Percentiles rank a stretch among this genome's conserved stretches.
These are phyloP conservation scores for Fusarium phyllophilum DNA, from an alignment of 2,329 filamentous ascomycete genomes.

Conservation along the genomic window DNA sequence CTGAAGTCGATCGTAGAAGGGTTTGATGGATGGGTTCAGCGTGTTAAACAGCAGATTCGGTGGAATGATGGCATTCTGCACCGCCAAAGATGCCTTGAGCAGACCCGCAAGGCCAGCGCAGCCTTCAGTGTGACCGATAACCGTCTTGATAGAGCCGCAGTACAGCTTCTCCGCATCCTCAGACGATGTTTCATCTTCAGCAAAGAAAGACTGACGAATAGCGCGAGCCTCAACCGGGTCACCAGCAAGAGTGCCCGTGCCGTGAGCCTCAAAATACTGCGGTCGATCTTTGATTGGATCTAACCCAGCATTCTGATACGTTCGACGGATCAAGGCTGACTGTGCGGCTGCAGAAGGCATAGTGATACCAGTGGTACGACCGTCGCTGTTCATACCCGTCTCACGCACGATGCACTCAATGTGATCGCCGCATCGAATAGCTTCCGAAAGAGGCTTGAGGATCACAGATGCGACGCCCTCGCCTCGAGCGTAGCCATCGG, in stretches of 20 bases:
- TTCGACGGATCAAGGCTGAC: neutral
- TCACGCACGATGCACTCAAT: constrained; percentile 43
- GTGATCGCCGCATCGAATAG: constrained; percentile 58
- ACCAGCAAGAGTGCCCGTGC: neutral
- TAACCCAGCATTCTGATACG: neutral
- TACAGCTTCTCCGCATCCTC: neutral
- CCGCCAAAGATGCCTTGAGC: neutral
- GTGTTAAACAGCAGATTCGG: constrained; percentile 56
- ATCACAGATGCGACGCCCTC: constrained; percentile 18
- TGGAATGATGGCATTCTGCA: neutral
- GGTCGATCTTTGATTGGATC: neutral
- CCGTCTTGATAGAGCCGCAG: constrained; percentile 5
- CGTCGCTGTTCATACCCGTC: constrained; percentile 4
- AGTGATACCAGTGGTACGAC: neutral
- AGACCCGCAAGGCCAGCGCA: neutral
- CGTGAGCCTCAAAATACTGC: constrained; percentile 10
- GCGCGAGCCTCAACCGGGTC: constrained; percentile 3
- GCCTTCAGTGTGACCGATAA: neutral
- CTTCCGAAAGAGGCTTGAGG: constrained; percentile 13
- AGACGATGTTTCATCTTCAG: neutral
- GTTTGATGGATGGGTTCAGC: constrained; percentile 53
- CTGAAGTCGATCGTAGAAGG: constrained; percentile 25
- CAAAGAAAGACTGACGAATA: constrained; percentile 1
- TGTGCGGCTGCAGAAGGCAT: neutral
- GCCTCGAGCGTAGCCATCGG: constrained; percentile 17